A percentile compares a stretch with the other conserved stretches of the same genome.
Evolutionary conservation across 2,329 filamentous ascomycete genomes (phyloP).

Genomic region (Helminthosporium solani): DNA sequence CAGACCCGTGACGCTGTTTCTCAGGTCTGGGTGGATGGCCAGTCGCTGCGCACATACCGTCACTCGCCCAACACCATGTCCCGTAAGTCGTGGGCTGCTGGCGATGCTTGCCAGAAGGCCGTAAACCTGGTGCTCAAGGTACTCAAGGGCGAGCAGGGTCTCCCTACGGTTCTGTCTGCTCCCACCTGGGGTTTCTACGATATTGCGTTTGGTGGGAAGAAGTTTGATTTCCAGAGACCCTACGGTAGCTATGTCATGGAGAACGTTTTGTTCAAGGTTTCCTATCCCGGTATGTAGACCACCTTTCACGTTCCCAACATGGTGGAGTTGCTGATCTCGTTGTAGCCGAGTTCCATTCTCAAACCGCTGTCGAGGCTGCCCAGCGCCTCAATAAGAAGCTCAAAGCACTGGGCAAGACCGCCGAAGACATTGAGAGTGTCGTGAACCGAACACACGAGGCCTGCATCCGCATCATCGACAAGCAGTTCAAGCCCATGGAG

Average conservation of each 20-base stretch:
- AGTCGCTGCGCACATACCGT: constrained; percentile 93
- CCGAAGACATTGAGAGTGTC: constrained; percentile 84
- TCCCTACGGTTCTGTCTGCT: constrained; percentile 89
- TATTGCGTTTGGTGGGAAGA: constrained; percentile 90
- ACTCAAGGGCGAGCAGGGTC: constrained; percentile 82
- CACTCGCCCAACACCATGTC: constrained; percentile 99
- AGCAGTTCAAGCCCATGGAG: constrained; percentile 99
- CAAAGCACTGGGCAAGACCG: constrained; percentile 81
- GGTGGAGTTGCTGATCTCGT: constrained; percentile 22
- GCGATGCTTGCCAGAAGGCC: constrained; percentile 94
- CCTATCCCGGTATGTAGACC: constrained; percentile 79
- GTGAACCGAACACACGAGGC: constrained; percentile 97
- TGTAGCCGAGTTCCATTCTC: constrained; percentile 91
- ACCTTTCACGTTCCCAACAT: not conserved
- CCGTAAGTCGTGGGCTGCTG: constrained; percentile 97
- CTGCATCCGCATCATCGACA: constrained; percentile 98
- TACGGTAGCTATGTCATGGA: constrained; percentile 99
- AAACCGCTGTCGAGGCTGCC: constrained; percentile 94
- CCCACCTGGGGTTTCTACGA: constrained; percentile 99
- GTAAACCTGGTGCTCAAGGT: constrained; percentile 92
- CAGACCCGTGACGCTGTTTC: constrained; percentile 95
- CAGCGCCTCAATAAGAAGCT: constrained; percentile 85
- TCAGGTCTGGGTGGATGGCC: constrained; percentile 96
- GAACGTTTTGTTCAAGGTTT: constrained; percentile 99
- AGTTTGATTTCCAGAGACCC: constrained; percentile 88